phyloP scores from a whole-genome alignment of 441 rosid genomes.

The Croton laevigatus region DNA sequence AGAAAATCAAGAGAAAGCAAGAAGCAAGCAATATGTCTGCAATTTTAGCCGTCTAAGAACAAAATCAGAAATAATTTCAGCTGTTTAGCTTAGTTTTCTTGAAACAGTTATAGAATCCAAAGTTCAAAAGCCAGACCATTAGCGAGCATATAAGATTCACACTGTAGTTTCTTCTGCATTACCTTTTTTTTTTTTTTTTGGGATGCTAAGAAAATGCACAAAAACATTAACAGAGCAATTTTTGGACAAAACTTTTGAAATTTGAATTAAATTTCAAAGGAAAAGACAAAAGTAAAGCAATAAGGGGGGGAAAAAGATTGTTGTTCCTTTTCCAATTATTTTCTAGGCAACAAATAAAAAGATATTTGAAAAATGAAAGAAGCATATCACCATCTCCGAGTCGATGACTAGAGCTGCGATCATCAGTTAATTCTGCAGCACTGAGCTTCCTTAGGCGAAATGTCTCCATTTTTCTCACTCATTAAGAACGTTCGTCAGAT shows the following conservation, averaged over 20 bases:
- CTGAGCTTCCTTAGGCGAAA: constrained; percentile 35
- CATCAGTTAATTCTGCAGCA: constrained; percentile 16
- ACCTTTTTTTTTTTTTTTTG: constrained; percentile 6
- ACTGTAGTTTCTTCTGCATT: neutral
- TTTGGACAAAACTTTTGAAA: neutral
- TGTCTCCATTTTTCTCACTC: constrained; percentile 46
- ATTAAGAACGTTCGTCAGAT: constrained; percentile 7
- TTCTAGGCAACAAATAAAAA: constrained; percentile 27
- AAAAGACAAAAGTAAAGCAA: neutral
- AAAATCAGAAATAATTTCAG: constrained; percentile 1
- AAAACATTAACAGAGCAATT: neutral
- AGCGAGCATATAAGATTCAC: neutral
- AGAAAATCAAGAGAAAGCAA: constrained; percentile 6
- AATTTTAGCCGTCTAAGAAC: neutral
- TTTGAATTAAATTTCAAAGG: neutral
- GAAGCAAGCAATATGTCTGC: neutral
- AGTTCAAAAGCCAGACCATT: neutral
- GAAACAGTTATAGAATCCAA: neutral
- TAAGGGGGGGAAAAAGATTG: neutral
- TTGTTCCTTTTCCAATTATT: constrained; percentile 12
- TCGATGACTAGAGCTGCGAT: constrained; percentile 32
- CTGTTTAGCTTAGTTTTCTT: constrained; percentile 1
- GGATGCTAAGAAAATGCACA: constrained; percentile 22
- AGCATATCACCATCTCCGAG: constrained; percentile 36
- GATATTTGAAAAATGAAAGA: constrained; percentile 7